Percentiles rank a stretch among this genome's conserved stretches.
These are phyloP conservation scores for Xylaria intraflava DNA, from an alignment of 495 filamentous ascomycete genomes.

Conservation along the genomic window DNA sequence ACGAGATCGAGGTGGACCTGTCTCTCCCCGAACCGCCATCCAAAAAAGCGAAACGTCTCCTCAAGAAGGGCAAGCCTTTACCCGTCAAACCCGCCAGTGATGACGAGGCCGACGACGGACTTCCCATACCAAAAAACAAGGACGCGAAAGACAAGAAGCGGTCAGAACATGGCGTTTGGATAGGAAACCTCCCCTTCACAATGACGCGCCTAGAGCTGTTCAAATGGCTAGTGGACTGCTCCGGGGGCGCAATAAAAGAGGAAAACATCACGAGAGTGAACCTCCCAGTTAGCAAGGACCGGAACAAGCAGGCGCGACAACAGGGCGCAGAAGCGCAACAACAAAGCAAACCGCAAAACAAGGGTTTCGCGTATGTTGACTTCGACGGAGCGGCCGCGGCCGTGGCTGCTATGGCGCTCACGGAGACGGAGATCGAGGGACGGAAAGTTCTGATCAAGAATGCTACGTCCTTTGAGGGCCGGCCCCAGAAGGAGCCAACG, in stretches of 20 bases:
- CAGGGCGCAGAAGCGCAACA: constrained; percentile 33
- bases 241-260: constrained; percentile 55
- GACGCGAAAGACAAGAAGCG: constrained; percentile 43
- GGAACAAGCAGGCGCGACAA: constrained; percentile 20
- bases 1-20: constrained; percentile 85
- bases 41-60: constrained; percentile 76
- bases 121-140: constrained; percentile 26
- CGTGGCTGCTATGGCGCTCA: constrained; percentile 65
- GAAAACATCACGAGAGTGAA: constrained; percentile 75
- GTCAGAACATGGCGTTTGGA: constrained; percentile 83
- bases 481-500: constrained; percentile 46
- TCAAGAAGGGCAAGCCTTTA: constrained; percentile 65
- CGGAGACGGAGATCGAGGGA: constrained; percentile 67
- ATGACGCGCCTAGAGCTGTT: constrained; percentile 63
- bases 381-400: constrained; percentile 64
- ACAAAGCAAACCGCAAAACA: constrained; percentile 43
- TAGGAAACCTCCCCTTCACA: constrained; percentile 87
- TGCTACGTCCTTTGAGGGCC: constrained; percentile 74
- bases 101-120: constrained; percentile 32
- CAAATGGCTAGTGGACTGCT: constrained; percentile 65
- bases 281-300: constrained; percentile 52
- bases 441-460: constrained; percentile 88
- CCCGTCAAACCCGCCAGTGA: constrained; percentile 35
- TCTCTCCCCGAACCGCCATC: constrained; percentile 83
- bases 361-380: constrained; percentile 94